Base-by-base conservation (phyloP, 805 yeast genomes). In the Monosporozyma solicola region DNA sequence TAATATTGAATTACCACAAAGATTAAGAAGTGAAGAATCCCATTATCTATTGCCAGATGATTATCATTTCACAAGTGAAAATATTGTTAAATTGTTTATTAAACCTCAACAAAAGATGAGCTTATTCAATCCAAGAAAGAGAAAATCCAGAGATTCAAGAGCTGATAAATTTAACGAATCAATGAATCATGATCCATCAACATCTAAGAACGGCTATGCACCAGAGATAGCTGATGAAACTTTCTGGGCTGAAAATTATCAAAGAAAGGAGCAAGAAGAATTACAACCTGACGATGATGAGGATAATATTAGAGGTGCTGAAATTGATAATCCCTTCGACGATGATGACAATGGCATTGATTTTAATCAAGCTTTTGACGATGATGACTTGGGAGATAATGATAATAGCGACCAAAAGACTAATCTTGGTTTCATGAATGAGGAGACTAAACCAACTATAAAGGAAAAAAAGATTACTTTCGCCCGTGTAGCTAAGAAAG, bases 401-500 rank as follows among this genome's bases (percentile, higher is more conserved):
- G 51, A 48, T 72, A 66, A 15, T 3, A 24, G 31, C 43, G 48
- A 44, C 13, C 33, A 32, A 31, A 13, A 20, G 24, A 22, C 41
- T n/a, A 29, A 13, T 20, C 3, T 32, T 32, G 41, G 35, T 4
- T 13, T 22, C 5, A 22, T 48, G 3, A 52, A 44, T n/a, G 55
- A 54, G 2, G 48, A 49, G 8, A 22, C 25, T 13, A 49, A 54
- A 39, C 45, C 49, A 7, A 48, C 53, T 13, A 45, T 56, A 6
- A 54, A 55, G 43, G 61, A 60, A 16, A 62, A 60, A 16, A 67
- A 75, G 52, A 75, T 83, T 24, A 79, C 75, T 55, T 87, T 80
- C 62, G 83, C 95, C 2, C 75, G 83, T 49, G 79, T 80, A 7
- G 88, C 96, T 4, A 89, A 88, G 65, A 79, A 81, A 56, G 94